Base-by-base conservation (phyloP, 1,284 basidiomycete genomes). In the Cutaneotrichosporon cutaneum region DNA sequence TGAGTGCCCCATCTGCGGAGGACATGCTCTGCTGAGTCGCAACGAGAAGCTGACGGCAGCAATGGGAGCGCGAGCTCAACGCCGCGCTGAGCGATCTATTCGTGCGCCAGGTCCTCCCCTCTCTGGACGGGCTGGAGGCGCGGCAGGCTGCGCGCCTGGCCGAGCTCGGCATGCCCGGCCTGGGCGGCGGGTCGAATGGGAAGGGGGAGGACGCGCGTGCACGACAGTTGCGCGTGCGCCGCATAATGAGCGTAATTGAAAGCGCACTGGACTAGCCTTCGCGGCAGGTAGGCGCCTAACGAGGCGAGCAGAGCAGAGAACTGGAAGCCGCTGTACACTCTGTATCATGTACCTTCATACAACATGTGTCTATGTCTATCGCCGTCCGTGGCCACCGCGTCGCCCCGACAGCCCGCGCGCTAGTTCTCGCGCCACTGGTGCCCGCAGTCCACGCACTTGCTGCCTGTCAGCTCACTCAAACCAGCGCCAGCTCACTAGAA, bases 401-500 rank as follows among this genome's bases (percentile, higher is more conserved):
- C 36, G 14, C 14, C 14, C 36, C 36, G 36, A 5, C 14, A 13
- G 36, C 11, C 13, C 6, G 36, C 36, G 36, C 14, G 16, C 54
- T 50, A 61, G 55, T 61, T 57, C 33, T 81, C 79, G 69, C 79
- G 63, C 79, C 79, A 81, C 68, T 79, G 77, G 67, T 75, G 71
- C 7, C 68, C 66, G 63, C 79, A 81, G 3, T 71, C 69, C 47
- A 72, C 71, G 64, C 79, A 80, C 68, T 77, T 78, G 62, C 78
- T 79, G 67, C 7, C 11, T 22, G 56, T 54, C 27, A 58, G 55
- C 53, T 27, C 14, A n/a, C n/a, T 11, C 18, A 9, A 14, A 16
- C 27, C 13, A 16, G 13, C 6, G 11, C 3, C n/a, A 33, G 70
- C 77, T 69, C 62, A 86, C 90, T 81, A 83, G 90, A 94, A 96